Evolutionary conservation across 1,139 yeast genomes (phyloP), one percentile per base, ranked within the genome.

Genomic region (Kodamaea arcana): DNA sequence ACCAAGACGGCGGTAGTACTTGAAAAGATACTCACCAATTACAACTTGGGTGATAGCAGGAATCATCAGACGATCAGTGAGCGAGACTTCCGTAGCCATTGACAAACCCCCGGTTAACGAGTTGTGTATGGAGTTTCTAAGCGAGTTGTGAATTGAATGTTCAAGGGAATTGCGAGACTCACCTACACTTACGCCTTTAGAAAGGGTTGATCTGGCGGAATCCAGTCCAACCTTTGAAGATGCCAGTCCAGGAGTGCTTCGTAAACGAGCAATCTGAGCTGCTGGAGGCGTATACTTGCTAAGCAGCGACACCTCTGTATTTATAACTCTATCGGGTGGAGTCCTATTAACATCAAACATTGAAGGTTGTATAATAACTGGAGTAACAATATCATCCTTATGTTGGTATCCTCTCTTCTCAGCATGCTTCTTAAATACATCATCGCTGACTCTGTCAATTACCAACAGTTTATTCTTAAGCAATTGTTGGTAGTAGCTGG

Each of bases 31-130:
- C 56, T 90, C 97, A 38, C 98, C 98, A 58, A 90, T 84, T 32
- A 92, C 90, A 6, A 94, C 83, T 57, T 88, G 96, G 0, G 97
- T 84, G 37, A 92, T 77, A 3, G 94, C 92, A 2, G 94, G 90
- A 45, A 86, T 83, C 75, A 86, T 84, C 30, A 79, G 76, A 35
- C 75, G 77, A 45, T 82, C 92, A 3, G 83, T 78, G 27, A 83
- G 61, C 0, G 92, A 81, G 3, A 80, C 81, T 52, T 80, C 72
- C 0, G 92, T 82, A 31, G 81, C 82, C 52, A 84, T 72, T 1
- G 90, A 80, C 29, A 69, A 56, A 2, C 52, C 50, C 3, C 62
- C 69, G 9, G 56, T 47, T 17, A 67, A 42, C 0, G 72, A 63
- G 27, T 64, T 67, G 13, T 47, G 31, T 22, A 54, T 38, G 35